These are phyloP conservation scores for Podospora comata DNA, from an alignment of 495 filamentous ascomycete species.

Conservation along the genomic window DNA sequence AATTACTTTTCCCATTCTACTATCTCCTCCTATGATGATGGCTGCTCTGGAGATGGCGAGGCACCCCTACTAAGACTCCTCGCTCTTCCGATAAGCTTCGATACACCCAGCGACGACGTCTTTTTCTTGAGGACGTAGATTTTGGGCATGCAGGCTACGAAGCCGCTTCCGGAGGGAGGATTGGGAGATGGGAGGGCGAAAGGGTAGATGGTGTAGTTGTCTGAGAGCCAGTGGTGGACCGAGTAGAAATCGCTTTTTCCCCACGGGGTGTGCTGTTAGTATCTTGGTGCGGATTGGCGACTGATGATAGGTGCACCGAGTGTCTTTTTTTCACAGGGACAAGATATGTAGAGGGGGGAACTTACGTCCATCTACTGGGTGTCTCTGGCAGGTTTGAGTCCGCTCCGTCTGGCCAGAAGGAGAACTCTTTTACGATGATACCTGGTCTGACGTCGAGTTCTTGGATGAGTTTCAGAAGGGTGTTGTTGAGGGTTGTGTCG, in stretches of 20 bases:
- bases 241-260: slow-evolving; percentile 9
- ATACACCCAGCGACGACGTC: not conserved
- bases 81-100: not conserved
- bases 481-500: slow-evolving; percentile 20
- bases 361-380: slow-evolving; percentile 1
- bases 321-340: too few relatives aligned
- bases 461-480: slow-evolving; percentile 3
- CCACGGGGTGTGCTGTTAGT: too few relatives aligned
- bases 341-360: not conserved
- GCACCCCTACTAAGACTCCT: not conserved
- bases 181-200: not conserved
- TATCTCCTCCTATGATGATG: too few relatives aligned
- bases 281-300: too few relatives aligned
- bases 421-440: slow-evolving; percentile 16
- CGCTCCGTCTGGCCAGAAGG: slow-evolving; percentile 12
- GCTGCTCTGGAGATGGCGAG: not conserved
- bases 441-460: slow-evolving; percentile 11
- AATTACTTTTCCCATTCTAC: not conserved
- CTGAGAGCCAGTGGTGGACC: slow-evolving; percentile 15
- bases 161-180: slow-evolving; percentile 11
- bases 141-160: slow-evolving; percentile 15
- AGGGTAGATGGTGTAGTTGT: slow-evolving; percentile 18
- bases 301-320: too few relatives aligned
- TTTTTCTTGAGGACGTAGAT: slow-evolving; percentile 17
- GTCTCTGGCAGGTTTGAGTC: slow-evolving; percentile 6